Base-by-base conservation (phyloP, 148 eudicot species). In the Vaccinium vitisidaea region DNA sequence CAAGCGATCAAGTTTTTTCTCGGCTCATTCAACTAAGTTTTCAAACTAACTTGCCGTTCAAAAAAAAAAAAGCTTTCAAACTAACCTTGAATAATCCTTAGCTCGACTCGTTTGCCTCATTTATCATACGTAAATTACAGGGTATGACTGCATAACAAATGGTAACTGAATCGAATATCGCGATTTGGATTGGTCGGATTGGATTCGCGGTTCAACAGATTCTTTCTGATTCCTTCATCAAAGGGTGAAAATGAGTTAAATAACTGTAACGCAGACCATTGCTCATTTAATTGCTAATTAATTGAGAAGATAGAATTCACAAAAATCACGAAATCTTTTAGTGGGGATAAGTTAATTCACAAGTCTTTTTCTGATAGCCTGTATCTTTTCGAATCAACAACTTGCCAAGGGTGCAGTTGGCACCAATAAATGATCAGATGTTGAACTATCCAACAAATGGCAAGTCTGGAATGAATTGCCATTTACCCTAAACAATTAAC, bases 381-480 rank as follows among this genome's bases (percentile, higher is more conserved):
- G 48, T 32, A 82, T 23, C 25, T 4, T 48, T 6, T 65, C 14
- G 14, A 36, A 70, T 13, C 23, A 69, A 1, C 5, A 14, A 27
- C 27, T 13, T 25, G 55, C 58, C 58, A 43, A 58, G 23, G 18
- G 74, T 46, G 73, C 15, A 50, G 76, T 53, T 65, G 70, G 85
- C 74, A 39, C 58, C 67, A 7, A 50, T 50, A 8, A 7, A 50
- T 7, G 11, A 83, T 73, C 71, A 39, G 55, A n/a, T 65, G 75
- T 48, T 14, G 80, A 83, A 46, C 11, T 77, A 58, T 84, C 27
- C 43, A 84, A 76, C 74, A 84, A 77, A 84, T 84, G 82, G 43
- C 67, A 79, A 84, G 12, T 67, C 46, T 69, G 53, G 63, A 67
- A 59, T 52, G 59, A 63, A 79, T 59, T n/a, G 5, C 81, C 53